Evolutionary conservation across 2,329 filamentous ascomycete genomes (phyloP).

Genomic region (Malbranchea cinnamomea): DNA sequence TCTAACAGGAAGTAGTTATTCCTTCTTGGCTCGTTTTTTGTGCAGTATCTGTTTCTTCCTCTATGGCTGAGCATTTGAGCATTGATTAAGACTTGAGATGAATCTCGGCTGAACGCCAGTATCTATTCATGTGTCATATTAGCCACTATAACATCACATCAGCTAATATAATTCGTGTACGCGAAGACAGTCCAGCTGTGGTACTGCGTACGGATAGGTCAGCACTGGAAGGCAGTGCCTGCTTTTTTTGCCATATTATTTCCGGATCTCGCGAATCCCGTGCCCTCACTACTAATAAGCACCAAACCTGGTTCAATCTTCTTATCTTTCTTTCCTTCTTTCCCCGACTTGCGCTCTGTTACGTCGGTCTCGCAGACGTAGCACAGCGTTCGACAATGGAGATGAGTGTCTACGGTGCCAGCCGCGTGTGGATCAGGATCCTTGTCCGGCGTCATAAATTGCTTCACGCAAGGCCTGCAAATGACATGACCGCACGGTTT

Average conservation of each 20-base stretch:
- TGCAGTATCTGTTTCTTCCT: no score
- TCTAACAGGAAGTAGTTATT: constrained; percentile 37
- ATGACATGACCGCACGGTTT: constrained; percentile 87
- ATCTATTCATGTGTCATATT: no score
- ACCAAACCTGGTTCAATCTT: constrained; percentile 58
- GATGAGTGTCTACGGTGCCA: constrained; percentile 32
- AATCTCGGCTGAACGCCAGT: no score
- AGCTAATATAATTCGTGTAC: no score
- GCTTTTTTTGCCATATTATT: constrained; percentile 65
- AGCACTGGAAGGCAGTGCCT: constrained; percentile 74
- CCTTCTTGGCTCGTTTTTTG: no score
- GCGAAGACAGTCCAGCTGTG: no score
- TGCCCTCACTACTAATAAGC: constrained; percentile 70
- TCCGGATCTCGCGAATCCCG: constrained; percentile 82
- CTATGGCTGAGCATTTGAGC: no score
- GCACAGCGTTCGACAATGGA: constrained; percentile 44
- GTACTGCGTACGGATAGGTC: constrained; percentile 14
- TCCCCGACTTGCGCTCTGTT: constrained; percentile 28
- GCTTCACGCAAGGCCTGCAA: constrained; percentile 68
- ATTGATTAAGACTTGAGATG: no score
- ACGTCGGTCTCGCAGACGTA: constrained; percentile 78
- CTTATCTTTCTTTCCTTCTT: constrained; percentile 29
- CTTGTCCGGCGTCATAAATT: constrained; percentile 55
- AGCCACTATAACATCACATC: no score
- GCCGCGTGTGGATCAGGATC: constrained; percentile 45